Evolutionary conservation across 1,284 basidiomycete genomes (phyloP).

Genomic region (Puccinia hordei): DNA sequence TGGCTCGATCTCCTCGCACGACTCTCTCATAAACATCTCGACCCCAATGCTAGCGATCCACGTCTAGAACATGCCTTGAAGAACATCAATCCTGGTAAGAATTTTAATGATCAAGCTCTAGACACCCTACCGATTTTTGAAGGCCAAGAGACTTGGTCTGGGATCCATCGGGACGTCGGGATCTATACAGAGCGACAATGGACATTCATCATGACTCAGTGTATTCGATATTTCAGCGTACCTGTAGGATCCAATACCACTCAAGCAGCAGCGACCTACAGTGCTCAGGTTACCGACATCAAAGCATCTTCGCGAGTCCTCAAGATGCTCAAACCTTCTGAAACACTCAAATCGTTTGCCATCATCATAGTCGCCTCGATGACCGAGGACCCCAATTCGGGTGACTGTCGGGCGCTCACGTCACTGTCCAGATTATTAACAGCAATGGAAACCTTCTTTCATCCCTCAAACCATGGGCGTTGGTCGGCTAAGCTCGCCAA

Average conservation of each 20-base stretch:
- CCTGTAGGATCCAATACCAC: slow-evolving; percentile 56
- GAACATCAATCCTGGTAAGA: slow-evolving; percentile 14
- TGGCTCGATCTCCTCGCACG: slow-evolving; percentile 78
- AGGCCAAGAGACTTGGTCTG: slow-evolving; percentile 53
- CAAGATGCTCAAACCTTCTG: slow-evolving; percentile 75
- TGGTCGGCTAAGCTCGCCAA: slow-evolving; percentile 64
- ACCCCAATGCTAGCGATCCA: slow-evolving; percentile 65
- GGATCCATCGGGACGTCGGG: slow-evolving; percentile 72
- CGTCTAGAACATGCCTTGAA: slow-evolving; percentile 63
- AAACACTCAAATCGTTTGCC: slow-evolving; percentile 74
- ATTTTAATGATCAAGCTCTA: slow-evolving; percentile 58
- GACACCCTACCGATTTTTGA: slow-evolving; percentile 58
- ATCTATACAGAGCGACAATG: slow-evolving; percentile 87
- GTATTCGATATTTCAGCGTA: slow-evolving; percentile 74
- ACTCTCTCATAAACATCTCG: slow-evolving; percentile 74
- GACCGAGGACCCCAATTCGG: slow-evolving; percentile 72
- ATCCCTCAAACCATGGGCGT: slow-evolving; percentile 66
- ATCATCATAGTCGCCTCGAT: slow-evolving; percentile 89
- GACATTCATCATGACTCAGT: slow-evolving; percentile 81
- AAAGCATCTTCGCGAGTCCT: slow-evolving; percentile 68
- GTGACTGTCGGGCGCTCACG: slow-evolving; percentile 68
- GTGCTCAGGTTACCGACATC: slow-evolving; percentile 62
- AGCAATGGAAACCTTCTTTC: slow-evolving; percentile 89
- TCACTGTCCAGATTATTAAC: slow-evolving; percentile 85
- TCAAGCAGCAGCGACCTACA: slow-evolving; percentile 67